Conservation (phyloP, 2,329 filamentous ascomycete species). For the Mariannaea elegans region DNA sequence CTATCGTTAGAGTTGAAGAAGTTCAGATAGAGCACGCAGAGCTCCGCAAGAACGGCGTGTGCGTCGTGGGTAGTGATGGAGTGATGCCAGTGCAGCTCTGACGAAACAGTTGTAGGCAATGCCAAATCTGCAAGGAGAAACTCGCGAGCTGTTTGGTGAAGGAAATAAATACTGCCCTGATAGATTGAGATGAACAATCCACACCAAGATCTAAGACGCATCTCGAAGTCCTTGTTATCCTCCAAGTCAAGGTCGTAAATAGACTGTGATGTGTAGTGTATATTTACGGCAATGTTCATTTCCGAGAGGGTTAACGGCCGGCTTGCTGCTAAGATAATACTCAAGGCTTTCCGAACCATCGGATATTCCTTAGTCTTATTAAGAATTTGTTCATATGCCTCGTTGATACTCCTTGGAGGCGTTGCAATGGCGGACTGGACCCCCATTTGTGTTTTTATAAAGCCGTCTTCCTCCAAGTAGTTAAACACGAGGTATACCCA, state of each 20-base stretch:
- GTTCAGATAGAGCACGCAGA: conserved; percentile 35
- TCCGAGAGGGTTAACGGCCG: conserved; percentile 40
- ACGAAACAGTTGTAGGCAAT: not conserved
- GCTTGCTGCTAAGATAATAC: too few relatives aligned
- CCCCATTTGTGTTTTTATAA: conserved; percentile 33
- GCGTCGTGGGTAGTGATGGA: conserved; percentile 31
- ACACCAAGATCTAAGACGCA: conserved; percentile 33
- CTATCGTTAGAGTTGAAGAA: conserved; percentile 14
- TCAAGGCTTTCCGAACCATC: too few relatives aligned
- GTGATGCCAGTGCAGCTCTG: conserved; percentile 27
- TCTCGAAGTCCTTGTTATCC: conserved; percentile 27
- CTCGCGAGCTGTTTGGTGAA: conserved; percentile 44
- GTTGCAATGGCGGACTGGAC: conserved; percentile 27
- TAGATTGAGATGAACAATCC: conserved; percentile 43
- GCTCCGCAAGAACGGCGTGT: conserved; percentile 32
- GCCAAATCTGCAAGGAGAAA: conserved; percentile 38
- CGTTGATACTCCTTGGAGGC: conserved; percentile 41
- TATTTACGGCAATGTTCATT: conserved; percentile 41
- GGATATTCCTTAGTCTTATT: too few relatives aligned
- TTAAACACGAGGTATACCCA: conserved; percentile 49
- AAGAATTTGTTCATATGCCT: too few relatives aligned
- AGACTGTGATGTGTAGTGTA: conserved; percentile 20
- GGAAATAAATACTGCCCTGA: conserved; percentile 40
- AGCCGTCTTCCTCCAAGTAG: conserved; percentile 33
- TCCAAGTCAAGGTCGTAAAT: conserved; percentile 35